Evolutionary conservation across 129 eudicot genomes (phyloP).

Genomic region (Flaveria bidentis): DNA sequence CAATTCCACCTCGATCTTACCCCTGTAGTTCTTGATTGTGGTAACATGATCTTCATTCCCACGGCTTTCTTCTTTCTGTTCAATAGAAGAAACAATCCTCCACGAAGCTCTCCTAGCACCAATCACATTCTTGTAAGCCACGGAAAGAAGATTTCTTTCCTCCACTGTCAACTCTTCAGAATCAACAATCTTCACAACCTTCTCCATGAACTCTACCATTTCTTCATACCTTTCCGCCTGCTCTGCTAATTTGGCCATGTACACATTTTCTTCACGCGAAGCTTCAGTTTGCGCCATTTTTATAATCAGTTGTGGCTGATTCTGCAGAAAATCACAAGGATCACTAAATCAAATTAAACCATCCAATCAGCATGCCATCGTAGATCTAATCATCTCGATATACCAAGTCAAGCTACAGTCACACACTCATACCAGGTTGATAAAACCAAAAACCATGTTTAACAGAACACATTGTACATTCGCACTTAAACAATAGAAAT

Average conservation of each 20-base stretch:
- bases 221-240: slow-evolving; percentile 89
- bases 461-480: too few species aligned
- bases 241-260: slow-evolving; percentile 82
- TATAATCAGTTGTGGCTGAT: not conserved
- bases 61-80: slow-evolving; percentile 80
- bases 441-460: not conserved
- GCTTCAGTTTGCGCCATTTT: slow-evolving; percentile 29
- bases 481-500: too few species aligned
- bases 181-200: slow-evolving; percentile 48
- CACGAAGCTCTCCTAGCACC: slow-evolving; percentile 92
- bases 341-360: not conserved
- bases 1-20: slow-evolving; percentile 72
- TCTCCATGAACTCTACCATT: slow-evolving; percentile 90
- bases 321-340: slow-evolving; percentile 8
- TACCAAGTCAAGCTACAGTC: not conserved
- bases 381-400: not conserved
- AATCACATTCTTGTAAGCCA: slow-evolving; percentile 85
- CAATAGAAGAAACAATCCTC: slow-evolving; percentile 84
- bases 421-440: not conserved
- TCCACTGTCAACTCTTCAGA: slow-evolving; percentile 50
- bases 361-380: not conserved
- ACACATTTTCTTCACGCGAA: slow-evolving; percentile 74
- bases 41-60: slow-evolving; percentile 76
- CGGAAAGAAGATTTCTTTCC: slow-evolving; percentile 82
- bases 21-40: slow-evolving; percentile 63